These are phyloP conservation scores for Exutisphaerella laricina DNA, from an alignment of 2,329 filamentous ascomycete species.

Conservation along the genomic window DNA sequence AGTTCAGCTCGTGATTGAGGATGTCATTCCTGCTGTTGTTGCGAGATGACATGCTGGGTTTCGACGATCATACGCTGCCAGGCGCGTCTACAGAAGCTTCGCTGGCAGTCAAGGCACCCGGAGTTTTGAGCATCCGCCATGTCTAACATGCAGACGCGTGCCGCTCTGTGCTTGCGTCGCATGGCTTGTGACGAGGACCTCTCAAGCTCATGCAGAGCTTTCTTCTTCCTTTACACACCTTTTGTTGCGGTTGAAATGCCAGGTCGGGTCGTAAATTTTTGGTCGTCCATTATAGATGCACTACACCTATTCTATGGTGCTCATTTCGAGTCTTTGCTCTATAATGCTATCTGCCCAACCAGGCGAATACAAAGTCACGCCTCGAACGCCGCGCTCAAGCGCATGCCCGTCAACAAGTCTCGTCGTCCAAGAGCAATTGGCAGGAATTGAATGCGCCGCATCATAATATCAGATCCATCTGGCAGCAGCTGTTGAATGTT, in stretches of 20 bases:
- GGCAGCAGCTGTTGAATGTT: slow-evolving; percentile 4
- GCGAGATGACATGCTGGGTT: too few species aligned
- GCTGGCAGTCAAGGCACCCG: too few species aligned
- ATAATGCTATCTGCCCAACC: background rate
- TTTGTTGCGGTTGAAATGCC: background rate
- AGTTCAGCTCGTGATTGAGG: too few species aligned
- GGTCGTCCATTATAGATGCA: background rate
- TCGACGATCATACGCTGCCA: too few species aligned
- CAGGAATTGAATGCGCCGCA: slow-evolving; percentile 11
- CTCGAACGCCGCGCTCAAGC: slow-evolving; percentile 20
- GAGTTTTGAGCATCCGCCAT: background rate
- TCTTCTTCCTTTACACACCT: background rate
- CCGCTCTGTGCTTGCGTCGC: background rate
- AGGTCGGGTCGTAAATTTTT: too few species aligned
- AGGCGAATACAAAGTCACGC: background rate
- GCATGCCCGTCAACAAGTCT: slow-evolving; percentile 4
- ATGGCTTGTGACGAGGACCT: background rate
- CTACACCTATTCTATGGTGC: slow-evolving; percentile 1
- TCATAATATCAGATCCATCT: slow-evolving; percentile 1
- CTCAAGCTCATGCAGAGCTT: too few species aligned
- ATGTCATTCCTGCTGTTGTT: too few species aligned
- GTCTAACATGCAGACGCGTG: background rate
- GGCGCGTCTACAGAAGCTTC: too few species aligned
- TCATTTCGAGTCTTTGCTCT: slow-evolving; percentile 1
- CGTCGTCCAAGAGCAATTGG: slow-evolving; percentile 14